Evolutionary conservation across 2,329 filamentous ascomycete genomes (phyloP), one percentile per base, ranked within the genome.

Genomic region (Penicillium sp.): DNA sequence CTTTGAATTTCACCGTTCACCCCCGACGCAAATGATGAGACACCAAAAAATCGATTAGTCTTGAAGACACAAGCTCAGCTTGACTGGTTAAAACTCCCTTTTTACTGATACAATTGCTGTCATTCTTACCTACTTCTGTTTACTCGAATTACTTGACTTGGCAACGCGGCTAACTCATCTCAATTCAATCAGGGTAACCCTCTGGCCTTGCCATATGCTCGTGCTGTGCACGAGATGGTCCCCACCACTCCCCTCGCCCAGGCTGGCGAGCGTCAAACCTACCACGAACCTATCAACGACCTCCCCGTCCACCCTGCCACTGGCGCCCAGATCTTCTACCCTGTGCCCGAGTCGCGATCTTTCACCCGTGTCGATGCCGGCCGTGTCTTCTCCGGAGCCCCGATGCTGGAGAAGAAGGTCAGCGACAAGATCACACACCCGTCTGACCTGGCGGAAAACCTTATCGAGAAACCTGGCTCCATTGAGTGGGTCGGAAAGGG

Each of bases 11-110:
- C 26, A 3, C 37, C 52, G 45, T 34, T 14, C 36, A 53, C 43
- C 10, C 49, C 58, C 42, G 44, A 48, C 44, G 52, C 54, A 64
- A 59, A 80, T 88, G 87, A 89, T 89, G 87, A 90, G 83, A 81
- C 77, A 85, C 83, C 74, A 79, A 83, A 85, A 87, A 86, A 84
- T 85, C 93, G 93, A 97, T 97, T 96, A 97, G 93, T 97, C 93
- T 96, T 95, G 83, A 97, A 96, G 92, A 97, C 92, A 87, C 75
- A 79, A 73, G 67, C 62, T 62, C 57, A 61, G 65, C 63, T 69
- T 69, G 69, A 86, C 73, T 97, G 77, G 66, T 74, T 75, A 73
- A 67, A 82, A 83, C 85, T 87, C 84, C 88, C 85, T 64, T 62
- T 56, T 63, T 52, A 60, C 67, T 70, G 67, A 65, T 58, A 36